These are phyloP conservation scores for Aureobasidium sp. DNA, from an alignment of 2,329 filamentous ascomycete genomes.

Conservation along the genomic window DNA sequence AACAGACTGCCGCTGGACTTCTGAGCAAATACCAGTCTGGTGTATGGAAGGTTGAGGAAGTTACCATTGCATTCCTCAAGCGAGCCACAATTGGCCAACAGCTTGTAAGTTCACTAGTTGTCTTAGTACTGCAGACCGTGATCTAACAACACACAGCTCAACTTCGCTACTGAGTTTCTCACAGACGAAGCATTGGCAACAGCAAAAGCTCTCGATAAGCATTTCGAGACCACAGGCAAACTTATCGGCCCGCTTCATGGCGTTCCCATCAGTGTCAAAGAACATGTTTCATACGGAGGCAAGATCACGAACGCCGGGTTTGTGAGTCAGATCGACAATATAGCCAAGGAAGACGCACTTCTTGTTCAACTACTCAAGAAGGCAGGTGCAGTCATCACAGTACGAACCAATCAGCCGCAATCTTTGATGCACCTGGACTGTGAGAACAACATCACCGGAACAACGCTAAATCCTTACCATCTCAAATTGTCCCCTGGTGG, in stretches of 20 bases:
- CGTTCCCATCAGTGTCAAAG: conserved; percentile 17
- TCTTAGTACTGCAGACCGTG: background rate
- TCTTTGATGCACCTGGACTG: conserved; percentile 47
- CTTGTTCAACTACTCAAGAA: conserved; percentile 41
- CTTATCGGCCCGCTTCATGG: conserved; percentile 28
- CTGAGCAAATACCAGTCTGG: conserved; percentile 31
- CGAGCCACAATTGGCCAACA: conserved; percentile 46
- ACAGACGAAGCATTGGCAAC: conserved; percentile 28
- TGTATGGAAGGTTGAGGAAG: conserved; percentile 42
- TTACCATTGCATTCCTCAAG: conserved; percentile 46
- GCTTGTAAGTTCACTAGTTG: conserved; percentile 27
- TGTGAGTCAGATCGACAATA: conserved; percentile 46
- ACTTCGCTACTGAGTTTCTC: conserved; percentile 38
- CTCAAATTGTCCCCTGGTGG: conserved; percentile 42
- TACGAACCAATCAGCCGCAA: conserved; percentile 46
- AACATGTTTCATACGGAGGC: conserved; percentile 15
- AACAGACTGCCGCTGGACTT: conserved; percentile 31
- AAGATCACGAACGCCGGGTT: conserved; percentile 11
- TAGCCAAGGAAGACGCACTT: conserved; percentile 37
- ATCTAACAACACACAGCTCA: conserved; percentile 15
- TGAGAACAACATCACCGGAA: conserved; percentile 41
- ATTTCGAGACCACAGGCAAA: conserved; percentile 27
- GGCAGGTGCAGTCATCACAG: conserved; percentile 44
- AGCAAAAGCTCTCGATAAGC: conserved; percentile 33
- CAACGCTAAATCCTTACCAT: conserved; percentile 48